Base-by-base conservation (phyloP, 2,329 filamentous ascomycete genomes). In the Rhynchosporium secalis region DNA sequence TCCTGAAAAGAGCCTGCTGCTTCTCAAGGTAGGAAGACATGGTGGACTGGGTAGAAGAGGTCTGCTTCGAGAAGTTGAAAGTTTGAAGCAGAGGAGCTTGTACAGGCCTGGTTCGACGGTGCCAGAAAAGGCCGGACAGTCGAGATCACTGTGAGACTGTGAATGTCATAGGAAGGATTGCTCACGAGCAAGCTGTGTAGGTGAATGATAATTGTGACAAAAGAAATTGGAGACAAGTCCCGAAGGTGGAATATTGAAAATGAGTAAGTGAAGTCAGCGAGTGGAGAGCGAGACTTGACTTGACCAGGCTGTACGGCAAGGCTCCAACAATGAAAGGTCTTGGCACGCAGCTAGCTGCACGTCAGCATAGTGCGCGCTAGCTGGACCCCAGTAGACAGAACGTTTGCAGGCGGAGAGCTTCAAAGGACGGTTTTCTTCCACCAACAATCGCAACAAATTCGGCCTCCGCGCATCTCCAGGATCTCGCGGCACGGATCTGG, bases 11-110 rank as follows among this genome's bases (percentile, higher is more conserved):
- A 62, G 83, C 84, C 67, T 86, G 81, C 75, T 88, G 85, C 69
- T 85, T 86, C 70, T 89, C 84, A 64, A 90, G 81, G 69, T 85
- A 87, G 62, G 73, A 74, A 62, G 85, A 86, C 84, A 86, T 88
- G 70, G 58, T 20, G 43, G 20, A 3, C 20, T 26, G 6, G 31
- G 41, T 33, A 15, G 15, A 12, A 28, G 28, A 7, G 31, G 28
- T 28, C 43, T n/a, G 4, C 13, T 36, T 20, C 29, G 33, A 26
- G 31, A 58, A 4, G 26, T 10, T 38, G 43, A 48, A 33, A 28
- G 33, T 9, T 4, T 9, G n/a, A 46, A 28, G 43, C n/a, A 33
- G 20, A 41, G 31, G 33, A 8, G 38, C 26, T 38, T 38, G 31
- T 40, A n/a, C 26, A 6, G 15, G 31, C 13, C 46, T 38, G 4